Evolutionary conservation across 495 filamentous ascomycete genomes (phyloP), one percentile per base, ranked within the genome.

Genomic region (Hypoxylon cercidicola): DNA sequence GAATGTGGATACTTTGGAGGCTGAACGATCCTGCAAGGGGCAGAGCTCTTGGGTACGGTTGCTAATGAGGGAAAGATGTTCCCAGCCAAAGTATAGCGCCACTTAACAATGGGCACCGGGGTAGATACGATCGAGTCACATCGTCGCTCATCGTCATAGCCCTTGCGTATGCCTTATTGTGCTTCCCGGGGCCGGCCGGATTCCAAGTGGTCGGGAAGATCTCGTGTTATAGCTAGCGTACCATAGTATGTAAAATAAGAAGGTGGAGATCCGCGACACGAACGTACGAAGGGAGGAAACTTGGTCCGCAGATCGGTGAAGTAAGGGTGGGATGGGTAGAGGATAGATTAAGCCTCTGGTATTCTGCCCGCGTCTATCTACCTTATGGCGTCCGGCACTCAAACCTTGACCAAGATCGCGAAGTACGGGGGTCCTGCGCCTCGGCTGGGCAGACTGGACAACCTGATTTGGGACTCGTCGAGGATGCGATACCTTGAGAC

Each of bases 1-100:
- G 39, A 54, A 23, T 54, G 59, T 49, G 58, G 55, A 48, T 37
- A 62, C 30, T 57, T 44, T 37, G 32, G 64, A 59, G 43, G 59
- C 64, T 56, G 49, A 58, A 58, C 32, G 64, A 68, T 68, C 64
- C 64, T 68, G 49, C 62, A 43, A 68, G 58, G 59, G 64, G 64
- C 59, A 59, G 44, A 47, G 64, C 51, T 66, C 46, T 52, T 44
- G 28, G 20, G 43, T 60, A 56, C 50, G 51, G 39, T 25, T 45
- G 32, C 37, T 66, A 34, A 51, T 52, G 45, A 56, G 43, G 51
- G 19, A 10, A 10, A 11, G 8, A 32, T 4, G 48, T 28, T 6
- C 10, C 46, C 16, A 15, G 43, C 19, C 45, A 66, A 51, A 37
- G 32, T 51, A 51, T 51, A 50, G 45, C 35, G 43, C 51, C 44